Evolutionary conservation across 495 filamentous ascomycete genomes (phyloP).

Genomic region (Aspergillus funiculosus): DNA sequence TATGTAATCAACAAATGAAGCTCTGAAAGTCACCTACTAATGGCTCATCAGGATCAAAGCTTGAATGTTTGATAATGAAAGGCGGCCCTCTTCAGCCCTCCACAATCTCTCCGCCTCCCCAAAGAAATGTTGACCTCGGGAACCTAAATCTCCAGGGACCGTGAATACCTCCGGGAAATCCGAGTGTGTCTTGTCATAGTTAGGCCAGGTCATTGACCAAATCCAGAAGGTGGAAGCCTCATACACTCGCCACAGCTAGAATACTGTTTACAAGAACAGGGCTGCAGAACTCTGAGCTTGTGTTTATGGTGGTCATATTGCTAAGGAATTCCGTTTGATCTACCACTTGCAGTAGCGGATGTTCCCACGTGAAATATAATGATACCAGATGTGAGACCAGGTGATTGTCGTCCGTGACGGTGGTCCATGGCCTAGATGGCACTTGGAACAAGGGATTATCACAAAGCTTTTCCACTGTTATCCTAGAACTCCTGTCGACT

Average conservation of each 20-base stretch:
- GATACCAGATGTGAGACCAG: constrained; percentile 26
- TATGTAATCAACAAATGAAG: not conserved
- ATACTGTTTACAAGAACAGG: constrained; percentile 38
- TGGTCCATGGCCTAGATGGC: constrained; percentile 26
- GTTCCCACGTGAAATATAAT: constrained; percentile 36
- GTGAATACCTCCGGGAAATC: constrained; percentile 46
- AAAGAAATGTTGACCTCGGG: constrained; percentile 31
- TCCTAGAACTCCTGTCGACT: constrained; percentile 24
- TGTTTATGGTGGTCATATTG: constrained; percentile 24
- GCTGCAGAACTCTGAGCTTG: constrained; percentile 30
- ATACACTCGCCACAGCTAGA: constrained; percentile 38
- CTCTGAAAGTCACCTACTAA: constrained; percentile 25
- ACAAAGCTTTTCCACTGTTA: constrained; percentile 34
- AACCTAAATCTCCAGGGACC: constrained; percentile 21
- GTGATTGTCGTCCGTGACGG: constrained; percentile 21
- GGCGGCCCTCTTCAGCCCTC: constrained; percentile 30
- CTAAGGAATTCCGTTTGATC: constrained; percentile 33
- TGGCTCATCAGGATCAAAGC: constrained; percentile 33
- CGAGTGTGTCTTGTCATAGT: constrained; percentile 31
- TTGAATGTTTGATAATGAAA: constrained; percentile 33
- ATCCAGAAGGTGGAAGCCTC: constrained; percentile 1
- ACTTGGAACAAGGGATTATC: constrained; percentile 34
- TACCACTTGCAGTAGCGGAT: constrained; percentile 34
- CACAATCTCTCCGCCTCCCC: constrained; percentile 33
- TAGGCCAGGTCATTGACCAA: not conserved